These are phyloP conservation scores for Keithomyces neogunnii DNA, from an alignment of 2,329 filamentous ascomycete species.

Conservation along the genomic window DNA sequence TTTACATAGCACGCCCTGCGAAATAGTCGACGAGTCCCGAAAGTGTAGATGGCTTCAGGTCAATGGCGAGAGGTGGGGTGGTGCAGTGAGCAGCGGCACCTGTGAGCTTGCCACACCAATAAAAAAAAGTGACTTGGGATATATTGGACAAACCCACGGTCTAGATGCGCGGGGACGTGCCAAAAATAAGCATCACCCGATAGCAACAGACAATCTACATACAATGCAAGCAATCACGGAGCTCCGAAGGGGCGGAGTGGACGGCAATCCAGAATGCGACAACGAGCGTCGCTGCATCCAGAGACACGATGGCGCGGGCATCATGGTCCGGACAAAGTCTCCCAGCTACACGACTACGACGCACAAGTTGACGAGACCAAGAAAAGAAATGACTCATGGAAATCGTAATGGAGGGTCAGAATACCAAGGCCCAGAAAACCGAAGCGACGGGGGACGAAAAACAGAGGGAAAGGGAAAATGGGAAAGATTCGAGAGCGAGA, in stretches of 20 bases:
- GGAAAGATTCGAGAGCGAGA: slow-evolving; percentile 9
- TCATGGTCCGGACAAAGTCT: background rate
- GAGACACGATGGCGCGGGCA: background rate
- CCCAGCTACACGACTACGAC: slow-evolving; percentile 9
- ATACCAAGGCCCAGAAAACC: background rate
- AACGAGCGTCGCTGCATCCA: slow-evolving; percentile 9
- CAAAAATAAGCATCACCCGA: slow-evolving; percentile 11
- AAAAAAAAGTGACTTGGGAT: slow-evolving; percentile 19
- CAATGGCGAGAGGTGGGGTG: background rate
- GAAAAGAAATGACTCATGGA: slow-evolving; percentile 22
- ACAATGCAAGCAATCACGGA: background rate
- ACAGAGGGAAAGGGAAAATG: slow-evolving; percentile 13
- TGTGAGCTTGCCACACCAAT: background rate
- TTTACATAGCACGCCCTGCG: background rate
- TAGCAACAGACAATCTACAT: slow-evolving; percentile 6
- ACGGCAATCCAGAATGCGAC: slow-evolving; percentile 24
- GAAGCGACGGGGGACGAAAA: slow-evolving; percentile 16
- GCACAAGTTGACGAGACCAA: slow-evolving; percentile 13
- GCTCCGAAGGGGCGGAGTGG: slow-evolving; percentile 5
- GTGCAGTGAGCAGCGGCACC: background rate
- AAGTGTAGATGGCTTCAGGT: slow-evolving; percentile 26
- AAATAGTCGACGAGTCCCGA: background rate
- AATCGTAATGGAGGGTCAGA: slow-evolving; percentile 19
- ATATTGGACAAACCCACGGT: slow-evolving; percentile 3
- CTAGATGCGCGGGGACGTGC: slow-evolving; percentile 7